These are phyloP conservation scores for Aspergillus ellipticus DNA, from an alignment of 495 filamentous ascomycete species.

Conservation along the genomic window DNA sequence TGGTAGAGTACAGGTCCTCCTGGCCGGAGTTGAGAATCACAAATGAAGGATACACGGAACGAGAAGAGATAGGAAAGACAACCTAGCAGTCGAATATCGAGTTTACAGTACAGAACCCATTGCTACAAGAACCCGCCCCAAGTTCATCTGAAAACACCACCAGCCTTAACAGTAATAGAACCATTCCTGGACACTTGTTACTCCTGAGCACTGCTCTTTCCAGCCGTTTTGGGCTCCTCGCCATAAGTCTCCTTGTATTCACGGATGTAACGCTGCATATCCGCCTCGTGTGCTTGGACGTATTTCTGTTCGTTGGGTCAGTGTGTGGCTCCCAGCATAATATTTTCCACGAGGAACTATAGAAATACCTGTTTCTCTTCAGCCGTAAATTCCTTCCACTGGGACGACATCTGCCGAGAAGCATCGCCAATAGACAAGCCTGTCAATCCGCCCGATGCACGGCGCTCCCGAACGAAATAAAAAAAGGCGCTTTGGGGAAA, in stretches of 20 bases:
- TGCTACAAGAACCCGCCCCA: not conserved
- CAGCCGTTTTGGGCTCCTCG: constrained; percentile 7
- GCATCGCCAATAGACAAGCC: constrained; percentile 25
- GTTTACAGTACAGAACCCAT: not conserved
- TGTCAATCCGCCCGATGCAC: constrained; percentile 44
- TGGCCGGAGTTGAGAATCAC: not conserved
- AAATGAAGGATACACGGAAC: not conserved
- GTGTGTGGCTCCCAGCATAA: not conserved
- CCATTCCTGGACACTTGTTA: not conserved
- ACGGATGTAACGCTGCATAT: constrained; percentile 29
- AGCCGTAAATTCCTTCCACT: constrained; percentile 55
- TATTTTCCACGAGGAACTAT: not conserved
- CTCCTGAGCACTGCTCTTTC: constrained; percentile 3
- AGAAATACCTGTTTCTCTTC: constrained; percentile 54
- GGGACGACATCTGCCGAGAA: constrained; percentile 21
- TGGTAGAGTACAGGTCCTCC: not conserved
- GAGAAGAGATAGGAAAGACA: not conserved
- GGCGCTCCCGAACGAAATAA: constrained; percentile 46
- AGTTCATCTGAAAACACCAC: not conserved
- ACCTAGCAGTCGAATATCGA: not conserved
- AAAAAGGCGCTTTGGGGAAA: constrained; percentile 32
- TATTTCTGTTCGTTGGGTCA: constrained; percentile 24
- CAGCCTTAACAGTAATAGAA: not conserved
- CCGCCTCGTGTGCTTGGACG: constrained; percentile 11
- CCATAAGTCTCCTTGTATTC: constrained; percentile 37